phyloP scores from a whole-genome alignment of 352 stramenopile species.

The Pythium apleroticum region DNA sequence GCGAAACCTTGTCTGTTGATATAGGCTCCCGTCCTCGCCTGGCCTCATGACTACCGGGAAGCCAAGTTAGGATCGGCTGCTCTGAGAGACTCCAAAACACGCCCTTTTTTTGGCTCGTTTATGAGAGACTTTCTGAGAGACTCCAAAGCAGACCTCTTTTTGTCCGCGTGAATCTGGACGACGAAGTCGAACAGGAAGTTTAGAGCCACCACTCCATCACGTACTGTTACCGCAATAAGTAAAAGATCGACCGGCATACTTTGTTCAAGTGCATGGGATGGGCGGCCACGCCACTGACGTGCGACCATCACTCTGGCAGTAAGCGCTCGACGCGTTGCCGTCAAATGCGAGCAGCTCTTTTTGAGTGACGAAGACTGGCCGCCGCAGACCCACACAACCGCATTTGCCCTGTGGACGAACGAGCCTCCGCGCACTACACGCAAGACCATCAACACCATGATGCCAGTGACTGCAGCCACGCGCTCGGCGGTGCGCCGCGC shows the following conservation, averaged over 20 bases:
- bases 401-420: constrained; percentile 23
- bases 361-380: constrained; percentile 3
- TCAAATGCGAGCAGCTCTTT: constrained; percentile 5
- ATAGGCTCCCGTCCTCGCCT: constrained; percentile 1
- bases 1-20: background rate
- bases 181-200: constrained; percentile 8
- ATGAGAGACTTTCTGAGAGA: constrained; percentile 8
- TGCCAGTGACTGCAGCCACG: background rate
- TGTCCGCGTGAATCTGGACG: background rate
- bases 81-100: constrained; percentile 5
- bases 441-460: constrained; percentile 11
- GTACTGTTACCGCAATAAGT: background rate
- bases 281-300: constrained; percentile 2
- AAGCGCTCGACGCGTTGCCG: background rate
- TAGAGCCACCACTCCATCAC: background rate
- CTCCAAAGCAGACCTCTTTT: background rate
- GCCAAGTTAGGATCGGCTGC: background rate
- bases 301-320: constrained; percentile 17
- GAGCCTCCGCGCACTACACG: background rate
- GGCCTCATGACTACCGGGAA: constrained; percentile 1
- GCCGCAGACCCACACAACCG: background rate
- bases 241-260: background rate
- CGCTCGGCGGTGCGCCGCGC: constrained; percentile 11
- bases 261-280: constrained; percentile 16
- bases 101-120: background rate